Base-by-base conservation (phyloP, 768 basidiomycete species). In the Leccinum ochraceum region DNA sequence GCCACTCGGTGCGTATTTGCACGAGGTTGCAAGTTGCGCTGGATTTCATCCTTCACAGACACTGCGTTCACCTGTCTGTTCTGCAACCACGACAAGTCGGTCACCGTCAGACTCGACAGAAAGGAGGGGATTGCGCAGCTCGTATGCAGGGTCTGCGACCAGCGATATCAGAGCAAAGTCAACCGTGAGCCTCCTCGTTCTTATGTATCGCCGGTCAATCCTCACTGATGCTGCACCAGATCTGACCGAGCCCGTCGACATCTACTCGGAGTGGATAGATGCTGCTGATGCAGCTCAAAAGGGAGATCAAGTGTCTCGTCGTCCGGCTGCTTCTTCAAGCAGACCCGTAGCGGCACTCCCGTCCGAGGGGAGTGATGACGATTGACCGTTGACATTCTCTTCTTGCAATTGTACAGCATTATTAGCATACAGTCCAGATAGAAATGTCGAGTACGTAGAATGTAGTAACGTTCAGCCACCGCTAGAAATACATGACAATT, bases 221-320 rank as follows among this genome's bases (percentile, higher is more conserved):
- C 59, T 74, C 67, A 60, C 28, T 28, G 28, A 60, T 10, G n/a
- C n/a, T 48, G 39, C 64, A 36, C 52, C 70, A 95, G 92, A 94
- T 72, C 79, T 94, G 56, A 92, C 92, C 1, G 92, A 94, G 66
- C 85, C 92, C 16, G 86, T 94, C 59, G 92, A 94, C 73, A 90
- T 94, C 32, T 94, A 93, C 72, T 92, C 92, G 7, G 90, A 92
- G 70, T 94, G 92, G 92, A 92, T 94, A 63, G 91, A 93, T 71
- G 91, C 91, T 53, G 89, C 90, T 6, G 91, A 93, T 71, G 87
- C 89, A 9, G 91, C 90, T 36, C 88, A 92, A 71, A 82, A 79
- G 60, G 85, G 88, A 53, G 83, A 83, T 17, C 79, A 80, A 4
- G 69, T 77, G 26, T 71, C 77, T 36, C 83, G 85, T 42, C 83